Base-by-base conservation (phyloP, 495 filamentous ascomycete species). In the Aspergillus sclerotioniger region DNA sequence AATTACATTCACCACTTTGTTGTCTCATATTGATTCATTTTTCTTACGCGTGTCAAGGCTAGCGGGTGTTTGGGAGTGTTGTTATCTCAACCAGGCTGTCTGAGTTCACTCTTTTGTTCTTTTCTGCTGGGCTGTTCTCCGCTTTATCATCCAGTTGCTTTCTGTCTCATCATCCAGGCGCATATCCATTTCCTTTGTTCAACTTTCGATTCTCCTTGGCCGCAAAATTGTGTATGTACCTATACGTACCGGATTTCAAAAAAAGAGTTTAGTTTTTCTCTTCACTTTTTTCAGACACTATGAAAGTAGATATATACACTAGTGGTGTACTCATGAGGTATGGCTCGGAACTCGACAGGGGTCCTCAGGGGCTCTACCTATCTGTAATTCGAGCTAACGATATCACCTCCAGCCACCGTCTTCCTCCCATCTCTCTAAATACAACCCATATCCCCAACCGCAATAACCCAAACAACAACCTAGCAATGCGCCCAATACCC, bases 41-140 rank as follows among this genome's bases (percentile, higher is more conserved):
- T 8, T 3, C 17, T 53, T 54, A 49, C 31, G 35, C 31, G 48
- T 62, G 54, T 56, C 28, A 54, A 13, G 46, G 37, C 57, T 59
- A 66, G 63, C 63, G 63, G 63, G 63, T 57, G 63, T 66, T 65
- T 58, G 17, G 55, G 60, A 49, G 58, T 58, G 50, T 50, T 64
- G 35, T 60, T 33, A 57, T 41, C 48, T 62, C 53, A 51, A 56
- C 52, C 55, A 54, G 56, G 51, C 49, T 39, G 58, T 59, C 58
- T 46, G 43, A 50, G 48, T 47, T 54, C 32, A 41, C 15, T 39
- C 46, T 17, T 28, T 19, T 59, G 49, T 39, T 20, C 8, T 61
- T 44, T 21, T 37, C 3, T 28, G 41, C 33, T 53, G 50, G 56
- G 19, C 3, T 51, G 47, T 31, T 53, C 20, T 50, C 29, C 45